phyloP scores from a whole-genome alignment of 2,329 filamentous ascomycete species.

The Emergomyces orientalis region DNA sequence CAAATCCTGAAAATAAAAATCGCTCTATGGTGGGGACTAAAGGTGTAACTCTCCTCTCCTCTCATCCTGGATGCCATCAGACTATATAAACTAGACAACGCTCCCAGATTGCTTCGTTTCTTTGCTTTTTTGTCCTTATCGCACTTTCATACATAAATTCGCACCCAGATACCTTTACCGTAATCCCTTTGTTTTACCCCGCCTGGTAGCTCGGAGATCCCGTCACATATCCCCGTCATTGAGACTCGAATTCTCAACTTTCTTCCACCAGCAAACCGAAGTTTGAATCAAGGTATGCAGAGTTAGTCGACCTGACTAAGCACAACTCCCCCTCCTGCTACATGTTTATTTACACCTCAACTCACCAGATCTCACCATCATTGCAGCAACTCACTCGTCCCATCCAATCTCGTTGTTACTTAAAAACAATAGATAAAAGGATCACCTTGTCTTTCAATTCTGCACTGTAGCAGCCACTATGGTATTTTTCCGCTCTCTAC shows the following conservation, averaged over 20 bases:
- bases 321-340: background rate
- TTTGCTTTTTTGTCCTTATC: background rate
- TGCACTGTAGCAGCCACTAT: constrained; percentile 32
- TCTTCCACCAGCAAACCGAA: no score
- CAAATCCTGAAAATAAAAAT: no score
- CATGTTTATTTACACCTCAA: background rate
- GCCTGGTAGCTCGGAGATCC: background rate
- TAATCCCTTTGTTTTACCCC: background rate
- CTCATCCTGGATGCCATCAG: background rate
- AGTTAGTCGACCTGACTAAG: background rate
- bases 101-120: background rate
- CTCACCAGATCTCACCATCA: background rate
- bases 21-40: no score
- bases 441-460: background rate
- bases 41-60: no score
- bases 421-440: background rate
- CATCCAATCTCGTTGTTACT: background rate
- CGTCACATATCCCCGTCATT: background rate
- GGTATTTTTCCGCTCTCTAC: constrained; percentile 56
- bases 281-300: background rate
- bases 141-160: background rate
- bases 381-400: background rate
- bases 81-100: background rate
- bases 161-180: background rate
- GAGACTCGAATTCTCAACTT: no score